Percentiles rank a stretch among this genome's conserved stretches.
phyloP scores from a whole-genome alignment of 1,284 basidiomycete genomes.

The Heliocybe sulcata region DNA sequence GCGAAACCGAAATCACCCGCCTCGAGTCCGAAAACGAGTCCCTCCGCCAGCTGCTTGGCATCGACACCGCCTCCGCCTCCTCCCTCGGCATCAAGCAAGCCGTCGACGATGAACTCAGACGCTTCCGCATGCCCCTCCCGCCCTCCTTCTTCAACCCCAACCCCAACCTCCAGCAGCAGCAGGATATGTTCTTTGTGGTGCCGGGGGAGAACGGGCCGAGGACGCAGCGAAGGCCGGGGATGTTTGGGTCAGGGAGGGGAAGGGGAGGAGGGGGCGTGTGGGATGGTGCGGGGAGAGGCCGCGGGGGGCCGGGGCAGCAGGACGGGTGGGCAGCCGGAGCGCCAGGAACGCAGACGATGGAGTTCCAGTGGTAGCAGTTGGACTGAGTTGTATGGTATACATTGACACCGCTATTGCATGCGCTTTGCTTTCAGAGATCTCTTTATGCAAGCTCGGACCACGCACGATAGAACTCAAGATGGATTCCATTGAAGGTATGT shows the following conservation, averaged over 20 bases:
- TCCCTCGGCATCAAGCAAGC: slow-evolving; percentile 32
- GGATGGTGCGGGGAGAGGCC: slow-evolving; percentile 17
- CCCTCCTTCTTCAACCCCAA: background rate
- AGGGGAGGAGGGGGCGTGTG: slow-evolving; percentile 19
- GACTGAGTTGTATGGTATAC: background rate
- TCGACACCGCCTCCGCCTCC: slow-evolving; percentile 49
- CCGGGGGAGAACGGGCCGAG: slow-evolving; percentile 7
- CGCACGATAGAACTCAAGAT: too few relatives aligned
- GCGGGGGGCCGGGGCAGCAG: slow-evolving; percentile 7
- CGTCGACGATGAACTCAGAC: slow-evolving; percentile 23
- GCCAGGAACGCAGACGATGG: slow-evolving; percentile 1
- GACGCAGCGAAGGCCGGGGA: slow-evolving; percentile 11
- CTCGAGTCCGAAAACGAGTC: slow-evolving; percentile 78
- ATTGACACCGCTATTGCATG: background rate
- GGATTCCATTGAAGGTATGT: too few relatives aligned
- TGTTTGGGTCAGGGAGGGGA: slow-evolving; percentile 20
- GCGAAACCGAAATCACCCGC: slow-evolving; percentile 77
- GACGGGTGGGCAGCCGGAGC: slow-evolving; percentile 7
- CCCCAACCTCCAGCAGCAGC: background rate
- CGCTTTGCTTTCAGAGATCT: too few relatives aligned
- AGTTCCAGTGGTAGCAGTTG: slow-evolving; percentile 2
- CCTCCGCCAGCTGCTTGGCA: slow-evolving; percentile 66
- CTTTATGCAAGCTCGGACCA: too few relatives aligned
- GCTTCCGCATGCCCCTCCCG: background rate
- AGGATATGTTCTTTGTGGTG: background rate